Conservation (phyloP, 306 rosid species). For the Gillenia trifoliata region DNA sequence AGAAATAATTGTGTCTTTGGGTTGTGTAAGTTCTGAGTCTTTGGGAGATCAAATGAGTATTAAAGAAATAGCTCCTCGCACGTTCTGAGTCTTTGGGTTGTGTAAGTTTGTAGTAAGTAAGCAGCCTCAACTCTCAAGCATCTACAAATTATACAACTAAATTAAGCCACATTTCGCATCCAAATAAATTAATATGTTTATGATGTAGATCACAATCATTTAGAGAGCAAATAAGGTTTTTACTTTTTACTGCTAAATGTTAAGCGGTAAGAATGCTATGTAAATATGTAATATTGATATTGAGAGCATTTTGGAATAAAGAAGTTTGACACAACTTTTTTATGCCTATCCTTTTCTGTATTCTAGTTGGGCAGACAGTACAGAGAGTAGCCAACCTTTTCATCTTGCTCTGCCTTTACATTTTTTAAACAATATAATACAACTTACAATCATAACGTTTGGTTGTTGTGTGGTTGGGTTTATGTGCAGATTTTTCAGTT, state of each 20-base stretch:
- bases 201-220: no score
- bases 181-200: background rate
- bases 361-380: background rate
- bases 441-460: background rate
- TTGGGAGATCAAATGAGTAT: no score
- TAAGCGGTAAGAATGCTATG: background rate
- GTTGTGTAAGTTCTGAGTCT: no score
- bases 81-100: constrained; percentile 93
- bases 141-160: constrained; percentile 58
- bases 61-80: constrained; percentile 67
- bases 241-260: background rate
- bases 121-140: constrained; percentile 97
- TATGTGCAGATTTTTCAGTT: no score
- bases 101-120: constrained; percentile 66
- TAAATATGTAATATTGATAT: no score
- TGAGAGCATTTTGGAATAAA: background rate
- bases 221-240: background rate
- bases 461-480: no score
- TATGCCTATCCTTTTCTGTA: background rate
- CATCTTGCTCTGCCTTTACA: background rate
- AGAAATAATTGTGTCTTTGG: no score
- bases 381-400: background rate
- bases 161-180: constrained; percentile 3
- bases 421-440: background rate
- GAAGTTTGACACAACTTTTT: background rate